Evolutionary conservation across 192 early-diverging fungal genomes (phyloP).

Genomic region (Paraglomus occultum): DNA sequence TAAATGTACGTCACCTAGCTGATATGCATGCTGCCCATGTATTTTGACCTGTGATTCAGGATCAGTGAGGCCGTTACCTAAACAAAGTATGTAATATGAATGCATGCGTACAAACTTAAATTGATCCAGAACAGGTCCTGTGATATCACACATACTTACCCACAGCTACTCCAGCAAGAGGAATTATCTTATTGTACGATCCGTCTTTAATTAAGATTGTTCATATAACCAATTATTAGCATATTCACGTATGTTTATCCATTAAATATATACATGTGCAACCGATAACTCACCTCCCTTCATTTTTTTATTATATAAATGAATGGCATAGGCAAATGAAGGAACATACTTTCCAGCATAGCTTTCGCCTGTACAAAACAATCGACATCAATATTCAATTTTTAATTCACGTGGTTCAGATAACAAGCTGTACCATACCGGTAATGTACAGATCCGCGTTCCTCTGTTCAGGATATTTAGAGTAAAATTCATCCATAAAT

Average conservation of each 20-base stretch:
- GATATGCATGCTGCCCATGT: slow-evolving; percentile 58
- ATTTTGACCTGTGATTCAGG: slow-evolving; percentile 53
- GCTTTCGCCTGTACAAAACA: slow-evolving; percentile 29
- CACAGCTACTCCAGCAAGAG: slow-evolving; percentile 54
- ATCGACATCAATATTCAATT: not conserved
- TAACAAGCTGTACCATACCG: slow-evolving; percentile 39
- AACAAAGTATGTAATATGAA: not conserved
- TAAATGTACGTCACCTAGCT: slow-evolving; percentile 31
- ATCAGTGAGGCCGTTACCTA: slow-evolving; percentile 68
- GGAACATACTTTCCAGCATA: slow-evolving; percentile 79
- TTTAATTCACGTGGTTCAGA: not conserved
- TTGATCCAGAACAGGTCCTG: slow-evolving; percentile 29
- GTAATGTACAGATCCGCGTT: slow-evolving; percentile 61
- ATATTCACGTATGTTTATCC: slow-evolving; percentile 3
- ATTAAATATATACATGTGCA: no score
- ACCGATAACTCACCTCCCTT: not conserved
- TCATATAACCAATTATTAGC: not conserved
- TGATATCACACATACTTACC: slow-evolving; percentile 29
- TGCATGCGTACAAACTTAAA: slow-evolving; percentile 21
- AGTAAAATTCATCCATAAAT: slow-evolving; percentile 73
- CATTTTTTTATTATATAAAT: slow-evolving; percentile 51
- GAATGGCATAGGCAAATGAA: slow-evolving; percentile 60
- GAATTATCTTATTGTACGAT: slow-evolving; percentile 32
- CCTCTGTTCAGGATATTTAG: slow-evolving; percentile 60
- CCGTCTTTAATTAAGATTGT: no score